Evolutionary conservation across 805 yeast genomes (phyloP), one percentile per base, ranked within the genome.

Genomic region (Blastobotrys chiropterorum): DNA sequence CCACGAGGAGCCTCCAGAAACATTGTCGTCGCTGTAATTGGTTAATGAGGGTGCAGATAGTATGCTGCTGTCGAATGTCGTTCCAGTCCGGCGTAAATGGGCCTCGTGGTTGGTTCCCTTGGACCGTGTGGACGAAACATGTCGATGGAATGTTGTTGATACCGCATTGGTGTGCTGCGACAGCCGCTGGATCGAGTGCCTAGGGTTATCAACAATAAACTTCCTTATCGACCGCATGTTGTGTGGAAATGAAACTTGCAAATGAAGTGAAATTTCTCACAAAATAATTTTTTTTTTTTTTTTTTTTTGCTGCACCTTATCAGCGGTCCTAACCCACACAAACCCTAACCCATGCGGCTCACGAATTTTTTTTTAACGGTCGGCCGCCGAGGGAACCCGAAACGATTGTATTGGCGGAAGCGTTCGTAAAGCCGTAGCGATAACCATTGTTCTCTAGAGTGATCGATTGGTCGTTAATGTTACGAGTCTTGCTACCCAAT

Each of bases 1-100:
- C 69, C 69, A 66, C 3, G 67, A 55, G 0, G 38, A 31, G 8
- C 34, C 34, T 6, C 11, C 34, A 5, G 34, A 26, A 26, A 11
- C 11, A 26, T 26, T 26, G 5, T 26, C 34, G 11, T 26, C 34
- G 34, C 34, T 26, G 34, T 26, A 26, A 26, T 26, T 20, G 20
- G 21, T 45, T 34, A 41, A 39, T 46, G 39, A 47, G 42, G 38
- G 20, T 41, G 11, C 54, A 49, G n/a, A 15, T 5, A 16, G 19
- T 13, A 11, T 16, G 34, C 22, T 30, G 48, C 20, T 17, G 21
- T 16, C 15, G n/a, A 21, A 14, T 5, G 46, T 17, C 11, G 46
- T 21, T 17, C 20, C 30, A 17, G 8, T 17, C 22, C 15, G 4
- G 5, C 15, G n/a, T 7, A 16, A 6, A 17, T 43, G 46, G 5